These are phyloP conservation scores for Chytriomyces sp. DNA, from an alignment of 192 early-diverging fungal genomes.

Conservation along the genomic window DNA sequence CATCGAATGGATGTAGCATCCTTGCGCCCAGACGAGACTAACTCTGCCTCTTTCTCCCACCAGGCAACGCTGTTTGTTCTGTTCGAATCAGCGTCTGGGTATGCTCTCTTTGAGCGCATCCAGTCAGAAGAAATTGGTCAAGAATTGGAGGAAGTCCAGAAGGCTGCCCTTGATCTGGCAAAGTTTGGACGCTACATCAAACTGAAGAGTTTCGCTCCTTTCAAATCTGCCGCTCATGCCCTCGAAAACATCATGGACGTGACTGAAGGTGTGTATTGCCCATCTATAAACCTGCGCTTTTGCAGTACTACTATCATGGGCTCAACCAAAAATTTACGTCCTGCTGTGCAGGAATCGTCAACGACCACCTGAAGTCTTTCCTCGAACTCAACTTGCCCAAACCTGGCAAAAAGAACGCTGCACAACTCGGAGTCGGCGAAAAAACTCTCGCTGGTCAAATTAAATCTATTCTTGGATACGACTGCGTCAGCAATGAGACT, in stretches of 20 bases:
- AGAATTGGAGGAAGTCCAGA: conserved; percentile 88
- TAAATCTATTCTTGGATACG: conserved; percentile 75
- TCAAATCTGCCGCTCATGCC: conserved; percentile 95
- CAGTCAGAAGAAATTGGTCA: conserved; percentile 94
- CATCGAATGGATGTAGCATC: background rate
- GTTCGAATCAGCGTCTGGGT: conserved; percentile 95
- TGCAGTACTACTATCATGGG: background rate
- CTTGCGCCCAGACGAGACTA: background rate
- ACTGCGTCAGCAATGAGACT: conserved; percentile 80
- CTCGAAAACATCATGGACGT: conserved; percentile 98
- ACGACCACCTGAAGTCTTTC: conserved; percentile 87
- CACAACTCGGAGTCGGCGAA: conserved; percentile 86
- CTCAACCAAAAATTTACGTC: conserved; percentile 1
- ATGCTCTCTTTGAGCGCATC: conserved; percentile 92
- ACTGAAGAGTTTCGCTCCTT: conserved; percentile 94
- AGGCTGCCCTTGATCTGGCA: conserved; percentile 79
- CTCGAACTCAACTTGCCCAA: conserved; percentile 93
- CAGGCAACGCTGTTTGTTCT: conserved; percentile 61
- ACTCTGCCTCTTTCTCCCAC: background rate
- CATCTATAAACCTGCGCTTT: conserved; percentile 9
- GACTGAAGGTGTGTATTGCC: conserved; percentile 79
- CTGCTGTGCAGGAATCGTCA: conserved; percentile 74
- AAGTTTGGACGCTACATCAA: conserved; percentile 91
- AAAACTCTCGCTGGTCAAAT: conserved; percentile 81
- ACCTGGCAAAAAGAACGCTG: conserved; percentile 73